These are phyloP conservation scores for Mariannaea elegans DNA, from an alignment of 2,329 filamentous ascomycete genomes.

Conservation along the genomic window DNA sequence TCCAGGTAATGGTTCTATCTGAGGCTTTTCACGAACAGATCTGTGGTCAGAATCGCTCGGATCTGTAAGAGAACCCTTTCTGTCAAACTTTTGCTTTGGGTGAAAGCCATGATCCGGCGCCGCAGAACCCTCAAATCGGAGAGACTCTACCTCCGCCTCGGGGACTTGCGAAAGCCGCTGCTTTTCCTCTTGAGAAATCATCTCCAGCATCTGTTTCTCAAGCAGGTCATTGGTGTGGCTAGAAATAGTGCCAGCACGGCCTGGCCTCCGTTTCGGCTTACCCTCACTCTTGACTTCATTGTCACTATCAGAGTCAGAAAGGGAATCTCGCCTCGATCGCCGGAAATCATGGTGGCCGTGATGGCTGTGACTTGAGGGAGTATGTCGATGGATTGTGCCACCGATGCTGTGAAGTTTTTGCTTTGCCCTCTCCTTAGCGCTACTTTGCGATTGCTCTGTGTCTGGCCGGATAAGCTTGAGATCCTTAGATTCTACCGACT, in stretches of 20 bases:
- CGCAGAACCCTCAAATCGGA: slow-evolving; percentile 45
- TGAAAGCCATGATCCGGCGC: slow-evolving; percentile 43
- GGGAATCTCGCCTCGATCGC: slow-evolving; percentile 58
- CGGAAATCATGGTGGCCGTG: slow-evolving; percentile 64
- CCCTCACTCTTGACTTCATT: slow-evolving; percentile 50
- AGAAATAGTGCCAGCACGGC: slow-evolving; percentile 57
- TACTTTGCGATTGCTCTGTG: slow-evolving; percentile 57
- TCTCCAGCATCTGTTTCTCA: slow-evolving; percentile 69
- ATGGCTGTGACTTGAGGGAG: slow-evolving; percentile 58
- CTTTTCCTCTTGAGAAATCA: slow-evolving; percentile 63
- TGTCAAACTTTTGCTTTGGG: slow-evolving; percentile 44
- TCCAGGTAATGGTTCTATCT: slow-evolving; percentile 32
- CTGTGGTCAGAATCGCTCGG: slow-evolving; percentile 52
- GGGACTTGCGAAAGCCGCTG: slow-evolving; percentile 48
- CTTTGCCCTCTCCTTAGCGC: slow-evolving; percentile 66
- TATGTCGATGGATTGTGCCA: slow-evolving; percentile 63
- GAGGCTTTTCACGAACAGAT: slow-evolving; percentile 30
- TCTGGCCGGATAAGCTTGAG: slow-evolving; percentile 42
- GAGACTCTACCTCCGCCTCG: slow-evolving; percentile 45
- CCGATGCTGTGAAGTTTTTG: slow-evolving; percentile 67
- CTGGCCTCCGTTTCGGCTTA: slow-evolving; percentile 44
- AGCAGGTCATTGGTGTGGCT: slow-evolving; percentile 61
- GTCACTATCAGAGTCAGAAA: slow-evolving; percentile 70
- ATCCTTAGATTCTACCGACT: slow-evolving; percentile 34
- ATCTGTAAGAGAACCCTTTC: slow-evolving; percentile 50